phyloP scores from a whole-genome alignment of 1,139 yeast genomes.

The Scheffersomyces titani region DNA sequence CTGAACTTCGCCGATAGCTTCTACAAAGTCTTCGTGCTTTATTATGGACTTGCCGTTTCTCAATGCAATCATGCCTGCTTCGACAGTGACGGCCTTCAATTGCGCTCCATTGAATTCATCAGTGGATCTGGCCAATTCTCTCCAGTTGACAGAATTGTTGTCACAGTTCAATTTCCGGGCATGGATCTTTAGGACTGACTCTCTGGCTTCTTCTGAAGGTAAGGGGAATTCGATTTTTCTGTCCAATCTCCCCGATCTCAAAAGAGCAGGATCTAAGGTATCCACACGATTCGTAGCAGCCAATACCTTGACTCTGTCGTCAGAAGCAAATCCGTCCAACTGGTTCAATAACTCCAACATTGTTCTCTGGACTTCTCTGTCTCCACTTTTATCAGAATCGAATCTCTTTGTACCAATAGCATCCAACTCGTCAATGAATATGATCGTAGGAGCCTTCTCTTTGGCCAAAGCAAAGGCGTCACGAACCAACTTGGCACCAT shows the following conservation, averaged over 20 bases:
- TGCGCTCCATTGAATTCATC: slow-evolving; percentile 99
- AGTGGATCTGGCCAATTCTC: slow-evolving; percentile 94
- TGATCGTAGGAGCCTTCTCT: slow-evolving; percentile 97
- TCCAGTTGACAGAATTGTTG: slow-evolving; percentile 87
- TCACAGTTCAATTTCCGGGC: slow-evolving; percentile 96
- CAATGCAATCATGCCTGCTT: slow-evolving; percentile 99
- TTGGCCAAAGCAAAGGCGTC: slow-evolving; percentile 99
- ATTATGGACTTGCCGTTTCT: slow-evolving; percentile 91
- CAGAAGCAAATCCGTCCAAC: slow-evolving; percentile 97
- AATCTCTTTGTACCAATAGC: slow-evolving; percentile 99
- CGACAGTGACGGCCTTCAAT: slow-evolving; percentile 96
- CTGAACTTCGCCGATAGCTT: slow-evolving; percentile 97
- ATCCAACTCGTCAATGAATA: slow-evolving; percentile 95
- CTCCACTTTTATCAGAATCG: slow-evolving; percentile 97
- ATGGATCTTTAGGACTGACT: slow-evolving; percentile 93
- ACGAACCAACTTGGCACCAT: slow-evolving; percentile 96
- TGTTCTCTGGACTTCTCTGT: slow-evolving; percentile 98
- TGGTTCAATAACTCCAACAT: slow-evolving; percentile 97
- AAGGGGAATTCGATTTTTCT: slow-evolving; percentile 97
- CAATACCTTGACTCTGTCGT: slow-evolving; percentile 92
- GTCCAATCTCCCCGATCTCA: slow-evolving; percentile 96
- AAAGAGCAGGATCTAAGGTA: slow-evolving; percentile 93
- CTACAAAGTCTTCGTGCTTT: slow-evolving; percentile 97
- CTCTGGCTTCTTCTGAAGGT: slow-evolving; percentile 97
- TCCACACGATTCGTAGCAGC: slow-evolving; percentile 99